Conservation (phyloP, 305 asterid species). For the Ruellia speciosa region DNA sequence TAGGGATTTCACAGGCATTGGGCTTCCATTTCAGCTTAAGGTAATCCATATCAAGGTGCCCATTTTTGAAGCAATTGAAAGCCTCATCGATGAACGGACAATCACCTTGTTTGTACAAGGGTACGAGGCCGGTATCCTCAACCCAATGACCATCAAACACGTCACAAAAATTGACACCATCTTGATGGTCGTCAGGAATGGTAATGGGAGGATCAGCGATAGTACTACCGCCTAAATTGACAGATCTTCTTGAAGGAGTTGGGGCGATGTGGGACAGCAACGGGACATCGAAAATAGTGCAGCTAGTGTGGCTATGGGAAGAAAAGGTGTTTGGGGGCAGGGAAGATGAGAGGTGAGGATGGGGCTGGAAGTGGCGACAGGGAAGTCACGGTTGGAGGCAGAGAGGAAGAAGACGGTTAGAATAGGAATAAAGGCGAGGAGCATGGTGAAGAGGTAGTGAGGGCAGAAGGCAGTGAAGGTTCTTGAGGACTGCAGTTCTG, state of each 20-base stretch:
- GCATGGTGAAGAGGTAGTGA: conserved; percentile 25
- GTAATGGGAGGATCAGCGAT: no score
- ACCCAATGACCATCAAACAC: no score
- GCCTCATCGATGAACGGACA: conserved; percentile 43
- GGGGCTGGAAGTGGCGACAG: conserved; percentile 19
- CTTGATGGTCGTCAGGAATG: background rate
- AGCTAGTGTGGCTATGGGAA: conserved; percentile 3
- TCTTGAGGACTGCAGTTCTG: conserved; percentile 23
- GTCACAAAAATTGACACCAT: conserved; percentile 26
- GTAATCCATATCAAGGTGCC: conserved; percentile 44
- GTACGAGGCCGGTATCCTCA: conserved; percentile 25
- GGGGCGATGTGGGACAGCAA: background rate
- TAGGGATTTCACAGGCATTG: conserved; percentile 40
- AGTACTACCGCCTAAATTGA: no score
- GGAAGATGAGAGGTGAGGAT: conserved; percentile 20
- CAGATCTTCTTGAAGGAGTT: conserved; percentile 1
- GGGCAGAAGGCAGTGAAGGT: conserved; percentile 9
- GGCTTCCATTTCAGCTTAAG: conserved; percentile 48
- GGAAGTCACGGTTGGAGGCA: conserved; percentile 21
- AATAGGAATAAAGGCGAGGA: conserved; percentile 31
- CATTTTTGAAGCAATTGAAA: conserved; percentile 57
- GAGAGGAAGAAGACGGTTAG: conserved; percentile 26
- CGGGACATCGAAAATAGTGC: conserved; percentile 2
- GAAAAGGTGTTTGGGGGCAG: conserved; percentile 15
- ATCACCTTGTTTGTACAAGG: conserved; percentile 38